phyloP scores from a whole-genome alignment of 1,284 basidiomycete genomes.

The Phylloboletellus chloephorus region DNA sequence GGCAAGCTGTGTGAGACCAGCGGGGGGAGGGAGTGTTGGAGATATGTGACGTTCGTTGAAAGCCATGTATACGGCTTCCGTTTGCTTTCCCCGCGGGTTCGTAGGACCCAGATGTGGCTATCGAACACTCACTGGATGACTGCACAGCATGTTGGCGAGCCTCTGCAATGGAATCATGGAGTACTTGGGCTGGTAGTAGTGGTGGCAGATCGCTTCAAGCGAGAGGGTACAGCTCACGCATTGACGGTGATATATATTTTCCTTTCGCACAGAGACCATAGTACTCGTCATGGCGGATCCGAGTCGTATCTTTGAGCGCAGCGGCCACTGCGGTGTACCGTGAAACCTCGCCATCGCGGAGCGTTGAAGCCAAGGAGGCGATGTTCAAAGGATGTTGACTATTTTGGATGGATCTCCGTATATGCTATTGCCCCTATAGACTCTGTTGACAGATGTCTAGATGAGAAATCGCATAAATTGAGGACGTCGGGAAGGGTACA shows the following conservation, averaged over 20 bases:
- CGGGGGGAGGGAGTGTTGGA: too few species aligned
- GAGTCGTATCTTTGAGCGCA: conserved; percentile 10
- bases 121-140: background rate
- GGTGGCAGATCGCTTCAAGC: conserved; percentile 2
- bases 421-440: conserved; percentile 17
- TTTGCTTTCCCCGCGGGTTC: background rate
- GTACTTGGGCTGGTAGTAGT: conserved; percentile 2
- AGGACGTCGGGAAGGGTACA: background rate
- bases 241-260: too few species aligned
- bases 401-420: conserved; percentile 18
- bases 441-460: background rate
- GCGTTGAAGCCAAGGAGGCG: background rate
- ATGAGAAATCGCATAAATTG: background rate
- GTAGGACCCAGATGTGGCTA: background rate
- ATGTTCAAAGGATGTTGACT: background rate
- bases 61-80: conserved; percentile 1
- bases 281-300: background rate
- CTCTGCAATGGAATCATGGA: background rate
- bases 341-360: too few species aligned
- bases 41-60: conserved; percentile 1
- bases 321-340: conserved; percentile 11
- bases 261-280: too few species aligned
- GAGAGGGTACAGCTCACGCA: too few species aligned
- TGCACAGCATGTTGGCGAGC: conserved; percentile 14
- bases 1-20: conserved; percentile 35